These are phyloP conservation scores for Pseudonitzschia pungens DNA, from an alignment of 108 stramenopile species.

Conservation along the genomic window DNA sequence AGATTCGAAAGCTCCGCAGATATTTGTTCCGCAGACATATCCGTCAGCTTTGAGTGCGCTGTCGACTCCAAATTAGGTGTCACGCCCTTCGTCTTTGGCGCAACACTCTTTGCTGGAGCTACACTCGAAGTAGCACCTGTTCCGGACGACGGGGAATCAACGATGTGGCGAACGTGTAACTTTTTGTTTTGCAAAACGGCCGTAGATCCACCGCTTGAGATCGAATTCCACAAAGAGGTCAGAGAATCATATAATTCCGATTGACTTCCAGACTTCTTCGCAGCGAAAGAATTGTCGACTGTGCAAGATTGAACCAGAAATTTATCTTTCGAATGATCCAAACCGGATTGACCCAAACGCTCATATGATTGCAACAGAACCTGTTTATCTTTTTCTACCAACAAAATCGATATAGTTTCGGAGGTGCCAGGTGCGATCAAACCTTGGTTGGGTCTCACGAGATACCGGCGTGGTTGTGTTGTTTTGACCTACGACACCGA, in stretches of 20 bases:
- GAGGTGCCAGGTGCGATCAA: constrained; percentile 74
- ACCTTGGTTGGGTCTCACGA: constrained; percentile 91
- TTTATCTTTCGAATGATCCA: constrained; percentile 91
- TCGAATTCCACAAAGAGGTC: constrained; percentile 81
- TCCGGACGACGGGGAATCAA: constrained; percentile 21
- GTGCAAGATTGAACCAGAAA: constrained; percentile 83
- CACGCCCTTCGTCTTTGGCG: neutral
- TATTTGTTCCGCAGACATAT: constrained; percentile 80
- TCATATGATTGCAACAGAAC: constrained; percentile 80
- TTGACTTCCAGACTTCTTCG: constrained; percentile 31
- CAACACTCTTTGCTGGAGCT: neutral
- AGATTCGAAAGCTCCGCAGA: constrained; percentile 66
- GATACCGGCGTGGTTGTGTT: constrained; percentile 88
- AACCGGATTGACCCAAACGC: constrained; percentile 85
- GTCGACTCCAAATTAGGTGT: constrained; percentile 33
- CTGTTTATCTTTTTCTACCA: constrained; percentile 89
- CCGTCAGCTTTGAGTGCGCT: constrained; percentile 36
- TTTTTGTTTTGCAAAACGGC: constrained; percentile 73
- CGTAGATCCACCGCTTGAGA: constrained; percentile 30
- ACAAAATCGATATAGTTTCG: constrained; percentile 76
- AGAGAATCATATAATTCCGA: constrained; percentile 74
- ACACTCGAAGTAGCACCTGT: neutral
- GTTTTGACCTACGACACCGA: constrained; percentile 74
- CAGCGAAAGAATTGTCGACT: constrained; percentile 55
- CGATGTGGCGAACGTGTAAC: constrained; percentile 80